Evolutionary conservation across 1,139 yeast genomes (phyloP), one percentile per base, ranked within the genome.

Genomic region (Trichomonascaceae sp.): DNA sequence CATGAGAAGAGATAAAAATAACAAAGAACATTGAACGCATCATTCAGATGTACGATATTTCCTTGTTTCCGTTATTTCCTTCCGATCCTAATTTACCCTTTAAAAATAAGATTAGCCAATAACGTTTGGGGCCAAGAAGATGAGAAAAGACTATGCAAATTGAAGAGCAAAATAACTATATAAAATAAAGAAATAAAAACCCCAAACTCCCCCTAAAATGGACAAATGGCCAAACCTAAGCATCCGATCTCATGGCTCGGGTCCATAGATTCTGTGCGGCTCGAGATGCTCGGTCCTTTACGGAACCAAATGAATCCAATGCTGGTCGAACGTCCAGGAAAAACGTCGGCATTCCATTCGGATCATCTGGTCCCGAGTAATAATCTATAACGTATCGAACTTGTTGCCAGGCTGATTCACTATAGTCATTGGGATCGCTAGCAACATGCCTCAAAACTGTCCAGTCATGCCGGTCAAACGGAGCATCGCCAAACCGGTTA

Each of bases 391-490:
- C 96, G 64, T 95, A 95, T 59, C 99, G 80, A 22, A 93, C 82
- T 72, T 82, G 70, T 60, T 77, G 63, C 87, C 91, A 80, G 20
- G 64, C 65, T 24, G 72, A 74, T 58, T 72, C 77, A 8, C 22
- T 20, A 2, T 19, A n/a, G 20, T 63, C 65, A 30, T 72, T 74
- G 0, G 72, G 76, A 43, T 73, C 71, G 1, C 63, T 64, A 59
- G 72, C 77, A 36, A 20, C 44, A 30, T 50, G 52, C 62, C 99
- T 79, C 63, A 91, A 76, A 7, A 95, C 96, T 2, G 96, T 87
- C 99, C 99, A 95, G 71, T 95, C 99, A 66, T 95, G 99, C 69
- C 99, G 83, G 70, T 95, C 99, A 66, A 95, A 95, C 6, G 99
- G 99, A 4, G 95, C 88, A 0, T 84, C 74, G 57, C 83, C 86